A percentile compares a stretch with the other conserved stretches of the same genome.
phyloP scores from a whole-genome alignment of 225 moss, liverwort and hornwort species.

The Rhytidiadelphus loreus region DNA sequence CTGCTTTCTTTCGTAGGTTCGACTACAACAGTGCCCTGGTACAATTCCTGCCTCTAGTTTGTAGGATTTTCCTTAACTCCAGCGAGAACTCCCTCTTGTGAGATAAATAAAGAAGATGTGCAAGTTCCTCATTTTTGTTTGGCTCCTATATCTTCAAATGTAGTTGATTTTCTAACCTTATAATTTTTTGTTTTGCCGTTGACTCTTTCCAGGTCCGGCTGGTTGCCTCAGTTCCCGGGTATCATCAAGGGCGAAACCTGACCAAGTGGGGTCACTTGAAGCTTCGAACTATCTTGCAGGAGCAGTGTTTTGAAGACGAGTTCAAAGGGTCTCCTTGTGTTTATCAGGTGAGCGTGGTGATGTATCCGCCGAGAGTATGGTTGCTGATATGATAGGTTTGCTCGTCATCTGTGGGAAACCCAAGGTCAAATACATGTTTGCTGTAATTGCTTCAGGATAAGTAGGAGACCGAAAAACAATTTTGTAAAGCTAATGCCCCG shows the following conservation, averaged over 20 bases:
- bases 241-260: conserved; percentile 61
- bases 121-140: not conserved
- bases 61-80: not conserved
- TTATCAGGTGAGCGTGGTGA: conserved; percentile 54
- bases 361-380: not conserved
- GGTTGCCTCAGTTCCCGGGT: conserved; percentile 91
- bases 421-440: not conserved
- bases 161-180: not conserved
- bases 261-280: conserved; percentile 97
- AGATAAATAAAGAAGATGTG: not conserved
- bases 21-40: conserved; percentile 68
- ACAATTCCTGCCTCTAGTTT: not conserved
- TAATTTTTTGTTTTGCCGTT: not conserved
- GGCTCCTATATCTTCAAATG: not conserved
- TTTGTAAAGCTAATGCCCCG: not conserved
- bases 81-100: not conserved
- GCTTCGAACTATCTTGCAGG: conserved; percentile 62
- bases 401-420: not conserved
- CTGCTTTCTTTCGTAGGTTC: conserved; percentile 77
- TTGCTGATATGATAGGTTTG: not conserved
- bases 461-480: not conserved
- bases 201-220: conserved; percentile 53
- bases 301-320: conserved; percentile 59
- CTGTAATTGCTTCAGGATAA: not conserved
- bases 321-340: conserved; percentile 57